Conservation (phyloP, 331 rosid genomes). For the Quercus lobata region DNA sequence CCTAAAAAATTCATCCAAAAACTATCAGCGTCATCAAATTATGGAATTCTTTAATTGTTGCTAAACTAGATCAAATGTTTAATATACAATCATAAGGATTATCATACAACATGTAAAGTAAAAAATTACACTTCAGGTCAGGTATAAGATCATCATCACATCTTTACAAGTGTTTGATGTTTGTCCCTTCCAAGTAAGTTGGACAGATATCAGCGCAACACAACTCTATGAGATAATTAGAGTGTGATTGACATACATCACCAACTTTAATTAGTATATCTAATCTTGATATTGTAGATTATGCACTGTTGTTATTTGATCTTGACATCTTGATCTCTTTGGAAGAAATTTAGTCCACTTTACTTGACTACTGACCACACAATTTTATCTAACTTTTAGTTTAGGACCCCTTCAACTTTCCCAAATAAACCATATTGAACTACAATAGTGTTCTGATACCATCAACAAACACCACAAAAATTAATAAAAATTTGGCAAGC, state of each 20-base stretch:
- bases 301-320: neutral
- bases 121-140: neutral
- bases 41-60: neutral
- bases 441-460: neutral
- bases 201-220: neutral
- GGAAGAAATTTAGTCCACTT: neutral
- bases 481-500: neutral
- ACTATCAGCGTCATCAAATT: constrained; percentile 16
- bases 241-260: neutral
- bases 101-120: neutral
- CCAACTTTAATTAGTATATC: neutral
- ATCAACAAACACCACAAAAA: neutral
- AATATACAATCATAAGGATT: neutral
- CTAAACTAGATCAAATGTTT: neutral
- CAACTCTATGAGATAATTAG: neutral
- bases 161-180: neutral
- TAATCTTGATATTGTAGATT: neutral
- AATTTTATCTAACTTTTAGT: neutral
- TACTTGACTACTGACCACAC: too few relatives aligned
- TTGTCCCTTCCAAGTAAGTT: neutral
- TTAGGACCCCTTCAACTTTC: neutral
- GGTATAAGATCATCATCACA: constrained; percentile 1
- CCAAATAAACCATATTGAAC: neutral
- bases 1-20: constrained; percentile 42
- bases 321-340: neutral